phyloP scores from a whole-genome alignment of 2,329 filamentous ascomycete genomes.

The Sporothrix pallida region DNA sequence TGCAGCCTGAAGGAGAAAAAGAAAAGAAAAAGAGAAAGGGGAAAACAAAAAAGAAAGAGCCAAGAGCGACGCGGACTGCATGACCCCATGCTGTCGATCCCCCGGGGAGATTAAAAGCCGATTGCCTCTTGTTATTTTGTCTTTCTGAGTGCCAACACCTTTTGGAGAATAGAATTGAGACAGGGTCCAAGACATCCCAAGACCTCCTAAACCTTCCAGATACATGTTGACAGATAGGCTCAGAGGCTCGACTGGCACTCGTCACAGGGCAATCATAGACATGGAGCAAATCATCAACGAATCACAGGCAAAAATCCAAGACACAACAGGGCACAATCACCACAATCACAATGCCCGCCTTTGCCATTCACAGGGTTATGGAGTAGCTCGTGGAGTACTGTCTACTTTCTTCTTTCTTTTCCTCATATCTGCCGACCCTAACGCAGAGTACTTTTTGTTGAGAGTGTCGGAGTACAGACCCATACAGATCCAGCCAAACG shows the following conservation, averaged over 20 bases:
- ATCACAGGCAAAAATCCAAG: neutral
- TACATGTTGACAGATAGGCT: neutral
- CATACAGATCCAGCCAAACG: neutral
- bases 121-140: neutral
- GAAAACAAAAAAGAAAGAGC: neutral
- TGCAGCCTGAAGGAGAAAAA: neutral
- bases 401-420: neutral
- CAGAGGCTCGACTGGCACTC: too few relatives aligned
- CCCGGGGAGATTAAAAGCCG: neutral
- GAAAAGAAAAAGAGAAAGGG: neutral
- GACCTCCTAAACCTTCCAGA: neutral
- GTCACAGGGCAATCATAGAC: neutral
- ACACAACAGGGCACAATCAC: neutral
- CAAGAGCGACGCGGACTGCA: neutral
- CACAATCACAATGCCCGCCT: neutral
- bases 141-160: neutral
- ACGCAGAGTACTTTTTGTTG: neutral
- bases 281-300: neutral
- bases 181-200: neutral
- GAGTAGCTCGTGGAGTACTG: neutral
- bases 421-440: neutral
- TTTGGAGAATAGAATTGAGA: neutral
- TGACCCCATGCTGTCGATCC: conserved; percentile 18
- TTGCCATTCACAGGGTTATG: neutral
- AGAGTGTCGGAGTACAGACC: neutral